These are phyloP conservation scores for Cytidiella melzeri DNA, from an alignment of 768 basidiomycete genomes.

Conservation along the genomic window DNA sequence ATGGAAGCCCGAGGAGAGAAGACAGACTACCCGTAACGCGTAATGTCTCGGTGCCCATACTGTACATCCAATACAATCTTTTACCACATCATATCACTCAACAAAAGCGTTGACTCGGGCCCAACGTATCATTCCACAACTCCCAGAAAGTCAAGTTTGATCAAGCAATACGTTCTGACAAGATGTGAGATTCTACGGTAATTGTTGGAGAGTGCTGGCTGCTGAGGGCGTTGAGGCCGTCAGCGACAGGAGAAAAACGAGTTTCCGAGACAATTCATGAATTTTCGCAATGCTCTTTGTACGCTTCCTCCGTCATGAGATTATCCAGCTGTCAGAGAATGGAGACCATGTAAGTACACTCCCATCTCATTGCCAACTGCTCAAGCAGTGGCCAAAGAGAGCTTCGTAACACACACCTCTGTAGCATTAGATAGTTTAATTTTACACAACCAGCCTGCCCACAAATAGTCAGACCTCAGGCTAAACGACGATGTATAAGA, in stretches of 20 bases:
- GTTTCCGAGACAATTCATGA: constrained; percentile 8
- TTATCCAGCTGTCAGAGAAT: constrained; percentile 51
- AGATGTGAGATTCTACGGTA: too few relatives aligned
- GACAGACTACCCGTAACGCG: constrained; percentile 51
- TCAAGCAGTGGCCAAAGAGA: not conserved
- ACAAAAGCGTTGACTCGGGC: too few relatives aligned
- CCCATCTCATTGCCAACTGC: too few relatives aligned
- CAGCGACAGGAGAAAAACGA: not conserved
- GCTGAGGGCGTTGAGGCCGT: too few relatives aligned
- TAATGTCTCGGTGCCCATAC: not conserved
- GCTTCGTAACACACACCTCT: constrained; percentile 48
- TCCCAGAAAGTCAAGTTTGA: too few relatives aligned
- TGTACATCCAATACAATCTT: too few relatives aligned
- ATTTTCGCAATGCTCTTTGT: constrained; percentile 53
- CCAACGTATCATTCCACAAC: too few relatives aligned
- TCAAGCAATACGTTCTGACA: too few relatives aligned
- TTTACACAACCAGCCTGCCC: constrained; percentile 92
- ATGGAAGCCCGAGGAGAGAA: constrained; percentile 94
- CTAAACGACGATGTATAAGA: not conserved
- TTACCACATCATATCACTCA: too few relatives aligned
- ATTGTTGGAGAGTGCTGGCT: too few relatives aligned
- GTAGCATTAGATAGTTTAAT: constrained; percentile 71
- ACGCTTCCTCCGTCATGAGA: constrained; percentile 72
- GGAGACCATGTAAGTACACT: too few relatives aligned
- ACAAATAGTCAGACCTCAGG: constrained; percentile 1